Evolutionary conservation across 148 eudicot species (phyloP).

Genomic region (Diospyros lotus): DNA sequence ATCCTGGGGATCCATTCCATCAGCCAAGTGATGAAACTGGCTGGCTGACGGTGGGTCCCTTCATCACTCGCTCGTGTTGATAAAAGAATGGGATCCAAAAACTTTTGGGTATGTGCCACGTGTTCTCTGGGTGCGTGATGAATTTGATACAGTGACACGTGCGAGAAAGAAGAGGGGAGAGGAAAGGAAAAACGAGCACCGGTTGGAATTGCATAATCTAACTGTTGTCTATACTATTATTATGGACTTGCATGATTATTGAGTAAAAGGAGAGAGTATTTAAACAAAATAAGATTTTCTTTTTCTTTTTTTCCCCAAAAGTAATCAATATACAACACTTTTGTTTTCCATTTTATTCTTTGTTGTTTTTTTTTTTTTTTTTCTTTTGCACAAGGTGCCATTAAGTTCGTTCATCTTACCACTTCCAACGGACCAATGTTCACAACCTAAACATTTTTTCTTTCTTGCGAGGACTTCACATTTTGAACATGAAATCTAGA

Average conservation of each 20-base stretch:
- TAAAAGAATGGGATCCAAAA: not conserved
- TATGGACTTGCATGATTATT: slow-evolving; percentile 5
- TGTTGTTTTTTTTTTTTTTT: no score
- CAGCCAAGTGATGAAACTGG: slow-evolving; percentile 26
- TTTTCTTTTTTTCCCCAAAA: not conserved
- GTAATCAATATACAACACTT: not conserved
- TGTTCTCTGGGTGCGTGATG: not conserved
- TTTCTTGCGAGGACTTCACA: no score
- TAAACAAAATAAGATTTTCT: not conserved
- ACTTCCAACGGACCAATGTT: no score
- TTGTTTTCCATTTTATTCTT: no score
- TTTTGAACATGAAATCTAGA: no score
- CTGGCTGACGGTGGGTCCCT: not conserved
- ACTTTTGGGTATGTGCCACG: not conserved
- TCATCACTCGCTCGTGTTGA: no score
- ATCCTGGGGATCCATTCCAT: slow-evolving; percentile 30
- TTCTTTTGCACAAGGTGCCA: not conserved
- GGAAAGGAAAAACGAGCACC: no score
- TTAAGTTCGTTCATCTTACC: not conserved
- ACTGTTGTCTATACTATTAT: not conserved
- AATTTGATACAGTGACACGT: not conserved
- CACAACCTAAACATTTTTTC: no score
- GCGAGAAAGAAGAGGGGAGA: no score
- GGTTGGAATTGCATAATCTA: no score
- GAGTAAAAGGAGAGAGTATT: not conserved